A percentile compares a stretch with the other conserved stretches of the same genome.
phyloP scores from a whole-genome alignment of 2,329 filamentous ascomycete genomes.

The Alternaria ventricosa region DNA sequence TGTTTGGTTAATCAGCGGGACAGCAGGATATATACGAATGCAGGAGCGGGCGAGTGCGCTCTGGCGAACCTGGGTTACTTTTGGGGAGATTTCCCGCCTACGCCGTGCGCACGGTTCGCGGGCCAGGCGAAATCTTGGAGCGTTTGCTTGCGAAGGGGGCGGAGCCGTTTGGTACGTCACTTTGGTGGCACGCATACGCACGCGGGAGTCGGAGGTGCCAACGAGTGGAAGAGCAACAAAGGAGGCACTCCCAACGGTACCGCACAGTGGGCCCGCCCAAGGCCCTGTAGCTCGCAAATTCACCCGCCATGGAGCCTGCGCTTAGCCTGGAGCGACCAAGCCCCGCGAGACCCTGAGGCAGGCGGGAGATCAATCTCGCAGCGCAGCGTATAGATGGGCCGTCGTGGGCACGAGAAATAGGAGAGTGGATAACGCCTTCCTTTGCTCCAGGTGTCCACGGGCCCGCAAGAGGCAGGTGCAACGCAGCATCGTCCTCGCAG shows the following conservation, averaged over 20 bases:
- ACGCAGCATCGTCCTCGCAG: not conserved
- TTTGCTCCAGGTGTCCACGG: not conserved
- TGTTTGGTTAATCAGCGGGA: slow-evolving; percentile 3
- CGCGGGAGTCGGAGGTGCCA: slow-evolving; percentile 3
- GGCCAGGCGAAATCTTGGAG: slow-evolving; percentile 9
- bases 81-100: slow-evolving; percentile 9
- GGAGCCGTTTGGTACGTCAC: slow-evolving; percentile 16
- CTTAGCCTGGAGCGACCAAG: not conserved
- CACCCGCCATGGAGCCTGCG: not conserved
- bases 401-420: not conserved
- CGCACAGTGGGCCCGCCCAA: not conserved
- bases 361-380: slow-evolving; percentile 3
- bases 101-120: slow-evolving; percentile 18
- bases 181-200: slow-evolving; percentile 4
- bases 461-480: slow-evolving; percentile 7
- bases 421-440: not conserved
- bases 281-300: not conserved
- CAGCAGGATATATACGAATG: slow-evolving; percentile 12
- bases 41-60: slow-evolving; percentile 5
- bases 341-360: not conserved
- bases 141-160: slow-evolving; percentile 17
- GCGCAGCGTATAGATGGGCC: not conserved
- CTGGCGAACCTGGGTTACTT: slow-evolving; percentile 7
- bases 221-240: slow-evolving; percentile 3
- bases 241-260: not conserved